Conservation (phyloP, 2,329 filamentous ascomycete genomes). For the Blastomyces parvus region DNA sequence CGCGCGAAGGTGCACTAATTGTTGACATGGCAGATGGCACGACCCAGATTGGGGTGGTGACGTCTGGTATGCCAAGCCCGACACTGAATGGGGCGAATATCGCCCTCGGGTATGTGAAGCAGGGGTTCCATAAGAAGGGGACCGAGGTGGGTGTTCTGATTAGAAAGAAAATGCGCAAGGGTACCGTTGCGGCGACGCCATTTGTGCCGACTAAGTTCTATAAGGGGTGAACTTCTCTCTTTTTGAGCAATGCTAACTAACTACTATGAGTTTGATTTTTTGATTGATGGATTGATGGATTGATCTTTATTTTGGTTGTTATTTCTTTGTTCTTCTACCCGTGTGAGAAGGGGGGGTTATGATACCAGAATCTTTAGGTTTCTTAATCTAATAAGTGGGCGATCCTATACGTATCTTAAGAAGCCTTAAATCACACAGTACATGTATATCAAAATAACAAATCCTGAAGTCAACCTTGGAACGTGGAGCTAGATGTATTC, state of each 20-base stretch:
- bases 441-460: no score
- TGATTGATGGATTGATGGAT: not conserved
- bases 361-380: no score
- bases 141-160: constrained; percentile 72
- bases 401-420: no score
- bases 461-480: no score
- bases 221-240: constrained; percentile 29
- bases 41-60: constrained; percentile 66
- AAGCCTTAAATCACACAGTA: no score
- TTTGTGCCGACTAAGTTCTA: constrained; percentile 75
- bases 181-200: constrained; percentile 76
- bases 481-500: no score
- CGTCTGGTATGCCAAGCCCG: constrained; percentile 83
- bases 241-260: no score
- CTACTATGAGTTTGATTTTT: not conserved
- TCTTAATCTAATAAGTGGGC: no score
- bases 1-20: constrained; percentile 78
- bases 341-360: no score
- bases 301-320: not conserved
- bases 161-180: constrained; percentile 65
- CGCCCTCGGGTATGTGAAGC: constrained; percentile 85
- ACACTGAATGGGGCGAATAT: constrained; percentile 75
- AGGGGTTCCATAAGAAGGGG: constrained; percentile 71
- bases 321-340: not conserved
- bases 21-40: constrained; percentile 46